Evolutionary conservation across 768 basidiomycete species (phyloP), one percentile per base, ranked within the genome.

Genomic region (Crassisporium funariophilum): DNA sequence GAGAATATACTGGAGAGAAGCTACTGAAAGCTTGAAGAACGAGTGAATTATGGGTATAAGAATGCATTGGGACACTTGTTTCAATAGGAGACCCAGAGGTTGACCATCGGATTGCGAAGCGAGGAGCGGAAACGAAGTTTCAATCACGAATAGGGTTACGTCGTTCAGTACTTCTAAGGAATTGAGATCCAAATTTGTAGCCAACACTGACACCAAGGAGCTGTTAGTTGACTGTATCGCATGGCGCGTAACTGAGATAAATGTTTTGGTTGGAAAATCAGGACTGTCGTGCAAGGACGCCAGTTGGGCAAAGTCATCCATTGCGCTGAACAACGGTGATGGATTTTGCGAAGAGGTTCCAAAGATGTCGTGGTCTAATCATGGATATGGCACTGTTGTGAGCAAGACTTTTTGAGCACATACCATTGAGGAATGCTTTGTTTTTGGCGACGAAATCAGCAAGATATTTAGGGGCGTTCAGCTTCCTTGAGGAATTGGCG

Each of bases 241-340:
- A 7, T 67, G 69, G 17, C 54, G 51, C 23, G 64, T 63, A 12
- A 58, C 61, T 22, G 67, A 61, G 15, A 64, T 31, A 23, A 72
- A 56, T 5, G 64, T 50, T 3, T 51, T 53, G 37, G 50, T 44
- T 35, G 62, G 61, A 40, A 60, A 50, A 15, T 51, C 49, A 40
- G 63, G 55, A 9, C 44, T 39, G 7, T 23, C 38, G 16, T 59
- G 43, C 12, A 62, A 43, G 22, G 64, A 54, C 17, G 54, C 56
- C 23, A 71, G 50, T 40, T 60, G 64, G 23, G 60, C 48, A 35
- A 70, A 64, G 19, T 56, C 53, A 25, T 69, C 63, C 47, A 72
- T 47, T 17, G 54, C 45, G 23, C 61, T 54, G 39, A 71, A 57
- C 9, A 56, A 31, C 5, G 29, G n/a, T n/a, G n/a, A n/a, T n/a